phyloP scores from a whole-genome alignment of 192 early-diverging fungal genomes.

The Phlyctochytrium planicorne region DNA sequence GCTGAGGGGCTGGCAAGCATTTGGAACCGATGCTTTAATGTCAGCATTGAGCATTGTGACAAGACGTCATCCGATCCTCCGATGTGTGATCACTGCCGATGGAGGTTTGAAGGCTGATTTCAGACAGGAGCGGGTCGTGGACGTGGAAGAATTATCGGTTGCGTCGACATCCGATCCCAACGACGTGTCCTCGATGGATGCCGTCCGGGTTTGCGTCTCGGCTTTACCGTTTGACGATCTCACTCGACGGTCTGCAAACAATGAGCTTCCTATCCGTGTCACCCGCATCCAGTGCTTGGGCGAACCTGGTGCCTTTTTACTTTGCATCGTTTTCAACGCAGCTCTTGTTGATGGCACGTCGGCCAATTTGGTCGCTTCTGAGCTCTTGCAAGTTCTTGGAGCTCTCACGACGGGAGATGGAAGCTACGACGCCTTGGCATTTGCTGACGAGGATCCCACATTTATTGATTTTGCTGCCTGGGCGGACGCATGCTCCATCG shows the following conservation, averaged over 20 bases:
- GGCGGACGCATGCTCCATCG: neutral
- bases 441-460: neutral
- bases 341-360: neutral
- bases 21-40: neutral
- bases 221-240: neutral
- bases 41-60: neutral
- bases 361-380: neutral
- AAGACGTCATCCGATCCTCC: neutral
- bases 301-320: neutral
- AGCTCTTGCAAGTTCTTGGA: neutral
- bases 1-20: neutral
- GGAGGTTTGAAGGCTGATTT: too few species aligned
- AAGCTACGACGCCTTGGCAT: neutral
- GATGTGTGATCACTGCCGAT: neutral
- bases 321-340: neutral
- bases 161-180: neutral
- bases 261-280: neutral
- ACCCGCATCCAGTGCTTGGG: neutral
- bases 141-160: neutral
- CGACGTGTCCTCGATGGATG: neutral
- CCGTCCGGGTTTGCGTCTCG: neutral
- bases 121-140: neutral
- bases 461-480: neutral
- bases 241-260: too few species aligned
- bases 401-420: neutral